phyloP scores from a whole-genome alignment of 2,329 filamentous ascomycete species.

The Diaporthe sp. region DNA sequence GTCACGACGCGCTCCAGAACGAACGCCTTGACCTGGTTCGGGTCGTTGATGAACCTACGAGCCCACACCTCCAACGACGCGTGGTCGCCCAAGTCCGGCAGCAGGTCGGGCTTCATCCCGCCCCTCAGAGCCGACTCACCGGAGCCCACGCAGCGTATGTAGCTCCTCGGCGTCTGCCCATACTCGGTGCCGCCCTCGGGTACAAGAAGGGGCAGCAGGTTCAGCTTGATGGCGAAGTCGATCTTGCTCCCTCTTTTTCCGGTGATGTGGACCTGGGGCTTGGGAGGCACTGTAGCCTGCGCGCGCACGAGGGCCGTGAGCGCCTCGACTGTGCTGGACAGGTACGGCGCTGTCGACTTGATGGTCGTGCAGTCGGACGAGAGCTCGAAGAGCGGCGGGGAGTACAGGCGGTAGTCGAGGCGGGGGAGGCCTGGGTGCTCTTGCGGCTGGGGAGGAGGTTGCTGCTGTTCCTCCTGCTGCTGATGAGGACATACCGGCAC shows the following conservation, averaged over 20 bases:
- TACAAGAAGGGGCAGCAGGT: constrained; percentile 64
- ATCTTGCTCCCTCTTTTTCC: constrained; percentile 55
- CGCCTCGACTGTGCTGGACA: constrained; percentile 57
- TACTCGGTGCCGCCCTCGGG: constrained; percentile 45
- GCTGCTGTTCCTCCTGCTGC: constrained; percentile 20
- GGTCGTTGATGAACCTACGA: constrained; percentile 57
- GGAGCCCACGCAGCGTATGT: constrained; percentile 60
- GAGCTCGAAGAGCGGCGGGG: constrained; percentile 61
- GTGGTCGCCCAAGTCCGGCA: constrained; percentile 54
- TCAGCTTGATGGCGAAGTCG: constrained; percentile 65
- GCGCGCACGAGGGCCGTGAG: constrained; percentile 58
- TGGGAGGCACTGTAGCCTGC: constrained; percentile 64
- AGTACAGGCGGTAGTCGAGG: constrained; percentile 64
- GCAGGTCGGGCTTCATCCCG: constrained; percentile 51
- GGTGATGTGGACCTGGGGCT: constrained; percentile 61
- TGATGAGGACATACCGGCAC: constrained; percentile 32
- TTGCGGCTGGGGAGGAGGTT: constrained; percentile 42
- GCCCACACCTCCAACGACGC: constrained; percentile 61
- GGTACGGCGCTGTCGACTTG: constrained; percentile 57
- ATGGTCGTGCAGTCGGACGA: constrained; percentile 60
- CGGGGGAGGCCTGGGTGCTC: constrained; percentile 59
- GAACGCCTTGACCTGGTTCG: constrained; percentile 58
- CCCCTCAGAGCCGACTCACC: constrained; percentile 64
- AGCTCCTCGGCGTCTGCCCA: constrained; percentile 56
- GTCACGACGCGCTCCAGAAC: constrained; percentile 62